Conservation (phyloP, 2,329 filamentous ascomycete genomes). For the Xylariaceae sp. region DNA sequence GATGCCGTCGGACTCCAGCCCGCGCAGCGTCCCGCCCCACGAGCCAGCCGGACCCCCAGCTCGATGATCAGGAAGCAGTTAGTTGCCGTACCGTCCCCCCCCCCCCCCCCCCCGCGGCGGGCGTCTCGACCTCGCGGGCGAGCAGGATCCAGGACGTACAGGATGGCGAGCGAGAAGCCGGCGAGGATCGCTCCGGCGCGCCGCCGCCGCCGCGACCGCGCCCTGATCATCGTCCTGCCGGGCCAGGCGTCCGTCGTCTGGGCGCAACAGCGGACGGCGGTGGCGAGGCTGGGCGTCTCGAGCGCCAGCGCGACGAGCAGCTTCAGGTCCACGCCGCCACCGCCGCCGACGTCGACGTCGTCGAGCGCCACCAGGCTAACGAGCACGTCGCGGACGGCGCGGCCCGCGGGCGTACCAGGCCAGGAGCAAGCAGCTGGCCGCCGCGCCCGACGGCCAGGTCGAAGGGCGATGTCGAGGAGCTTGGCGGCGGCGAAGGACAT, state of each 20-base stretch:
- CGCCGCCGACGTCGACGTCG: too few species aligned
- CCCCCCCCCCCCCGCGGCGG: too few species aligned
- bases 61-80: too few species aligned
- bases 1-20: background rate
- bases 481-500: slow-evolving; percentile 1
- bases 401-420: background rate
- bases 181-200: background rate
- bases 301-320: background rate
- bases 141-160: background rate
- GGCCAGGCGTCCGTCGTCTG: background rate
- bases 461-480: background rate
- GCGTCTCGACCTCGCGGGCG: background rate
- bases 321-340: background rate
- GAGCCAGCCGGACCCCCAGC: too few species aligned
- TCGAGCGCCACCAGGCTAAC: background rate
- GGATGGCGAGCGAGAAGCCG: background rate
- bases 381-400: background rate
- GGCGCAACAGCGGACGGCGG: background rate
- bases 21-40: too few species aligned
- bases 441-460: background rate
- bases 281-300: background rate
- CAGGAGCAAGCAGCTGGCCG: background rate
- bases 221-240: too few species aligned
- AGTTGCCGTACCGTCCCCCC: too few species aligned
- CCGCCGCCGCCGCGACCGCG: too few species aligned